phyloP scores from a whole-genome alignment of 768 basidiomycete species.

The Cubamyces lactineus region DNA sequence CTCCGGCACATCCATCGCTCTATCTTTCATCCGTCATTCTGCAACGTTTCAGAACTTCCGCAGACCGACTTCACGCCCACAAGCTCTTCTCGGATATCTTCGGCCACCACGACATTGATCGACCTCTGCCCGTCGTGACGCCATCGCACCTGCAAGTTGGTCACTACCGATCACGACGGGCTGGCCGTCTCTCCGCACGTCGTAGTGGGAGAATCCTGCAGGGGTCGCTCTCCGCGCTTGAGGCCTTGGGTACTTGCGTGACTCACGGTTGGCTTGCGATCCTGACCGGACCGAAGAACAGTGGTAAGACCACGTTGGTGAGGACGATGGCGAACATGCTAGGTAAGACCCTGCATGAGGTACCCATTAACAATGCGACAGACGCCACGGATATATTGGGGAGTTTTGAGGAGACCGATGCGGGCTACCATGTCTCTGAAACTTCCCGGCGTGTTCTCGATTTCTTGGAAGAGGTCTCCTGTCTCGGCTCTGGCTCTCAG shows the following conservation, averaged over 20 bases:
- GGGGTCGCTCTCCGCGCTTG: conserved; percentile 63
- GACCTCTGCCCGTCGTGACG: conserved; percentile 43
- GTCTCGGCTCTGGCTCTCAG: conserved; percentile 13
- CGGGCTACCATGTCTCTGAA: conserved; percentile 40
- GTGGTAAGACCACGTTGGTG: conserved; percentile 82
- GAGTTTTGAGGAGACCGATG: conserved; percentile 91
- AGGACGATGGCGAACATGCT: conserved; percentile 68
- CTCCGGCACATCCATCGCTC: conserved; percentile 54
- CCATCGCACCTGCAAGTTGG: conserved; percentile 66
- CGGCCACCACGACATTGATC: conserved; percentile 24
- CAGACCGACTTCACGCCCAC: conserved; percentile 61
- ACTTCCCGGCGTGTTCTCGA: conserved; percentile 46
- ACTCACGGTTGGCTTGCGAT: conserved; percentile 88
- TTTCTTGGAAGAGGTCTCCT: conserved; percentile 19
- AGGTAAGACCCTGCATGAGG: conserved; percentile 70
- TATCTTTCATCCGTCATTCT: conserved; percentile 78
- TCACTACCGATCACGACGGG: conserved; percentile 48
- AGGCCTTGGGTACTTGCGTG: conserved; percentile 75
- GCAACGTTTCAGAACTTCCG: conserved; percentile 77
- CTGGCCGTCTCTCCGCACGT: conserved; percentile 35
- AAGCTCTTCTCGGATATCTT: conserved; percentile 60
- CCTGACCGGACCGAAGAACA: conserved; percentile 69
- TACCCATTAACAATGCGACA: conserved; percentile 81
- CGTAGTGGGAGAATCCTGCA: conserved; percentile 60
- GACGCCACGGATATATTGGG: conserved; percentile 95